Evolutionary conservation across 495 filamentous ascomycete species (phyloP), one percentile per base, ranked within the genome.

Genomic region (Annulohypoxylon stygium): DNA sequence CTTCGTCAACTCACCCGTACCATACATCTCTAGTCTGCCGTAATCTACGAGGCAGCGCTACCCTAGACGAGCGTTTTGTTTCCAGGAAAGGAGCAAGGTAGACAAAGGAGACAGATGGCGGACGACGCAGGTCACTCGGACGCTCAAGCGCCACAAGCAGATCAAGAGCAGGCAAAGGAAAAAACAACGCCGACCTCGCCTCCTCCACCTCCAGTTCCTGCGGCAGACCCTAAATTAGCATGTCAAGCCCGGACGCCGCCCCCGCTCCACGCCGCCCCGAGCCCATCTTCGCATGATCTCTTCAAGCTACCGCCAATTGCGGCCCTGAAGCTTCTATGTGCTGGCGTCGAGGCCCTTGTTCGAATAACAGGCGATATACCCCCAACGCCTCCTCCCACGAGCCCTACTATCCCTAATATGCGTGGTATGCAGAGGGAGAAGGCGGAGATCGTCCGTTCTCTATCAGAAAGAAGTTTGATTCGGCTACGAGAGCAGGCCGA

Each of bases 321-420:
- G 0, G 95, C 95, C n/a, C 83, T 99, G 71, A 92, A 91, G 69
- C 83, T 97, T 60, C 86, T 99, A 4, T 89, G 89, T 51, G 82
- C 86, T 25, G 89, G 90, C 30, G 82, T 98, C 65, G 92, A 97
- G 71, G 85, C 87, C 12, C 85, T 99, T 54, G 91, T 92, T 14
- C 84, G 84, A 41, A 79, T 90, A 50, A 92, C 90, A 43, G 92
- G 91, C 54, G 90, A 95, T 76, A 81, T 93, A 30, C 90, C 92
- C 11, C 89, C 92, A 33, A 95, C 92, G 3, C 91, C 91, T 25
- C 91, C 92, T 14, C 82, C 89, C 11, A 85, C 82, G 25, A 87
- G 83, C 30, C 86, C 88, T 5, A 85, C 81, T 10, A 88, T 90
- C 23, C 90, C 92, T 26, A 88, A 88, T 67, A 85, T 89, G 83